Evolutionary conservation across 768 basidiomycete species (phyloP).

Genomic region (Saitozyma podzolica): DNA sequence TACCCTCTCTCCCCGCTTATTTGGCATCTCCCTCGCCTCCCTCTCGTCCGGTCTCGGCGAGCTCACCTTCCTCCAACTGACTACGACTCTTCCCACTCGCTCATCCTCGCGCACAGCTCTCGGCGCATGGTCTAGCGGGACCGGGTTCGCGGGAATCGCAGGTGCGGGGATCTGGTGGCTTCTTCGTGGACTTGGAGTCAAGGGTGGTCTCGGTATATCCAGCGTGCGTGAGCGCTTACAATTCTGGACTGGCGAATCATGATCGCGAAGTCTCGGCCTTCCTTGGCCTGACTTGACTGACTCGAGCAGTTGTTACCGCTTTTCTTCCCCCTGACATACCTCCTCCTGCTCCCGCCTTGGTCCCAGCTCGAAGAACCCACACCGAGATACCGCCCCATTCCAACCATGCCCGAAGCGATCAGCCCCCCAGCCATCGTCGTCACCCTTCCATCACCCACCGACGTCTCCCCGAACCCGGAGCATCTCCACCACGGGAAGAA

Average conservation of each 20-base stretch:
- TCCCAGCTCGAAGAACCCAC: slow-evolving; percentile 46
- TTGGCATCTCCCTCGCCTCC: slow-evolving; percentile 79
- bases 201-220: slow-evolving; percentile 70
- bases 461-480: not conserved
- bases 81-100: slow-evolving; percentile 52
- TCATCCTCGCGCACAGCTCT: slow-evolving; percentile 66
- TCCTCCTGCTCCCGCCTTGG: slow-evolving; percentile 73
- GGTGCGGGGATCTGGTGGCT: slow-evolving; percentile 97
- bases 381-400: slow-evolving; percentile 11
- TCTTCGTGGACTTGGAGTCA: slow-evolving; percentile 78
- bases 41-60: slow-evolving; percentile 93
- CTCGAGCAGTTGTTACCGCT: slow-evolving; percentile 71
- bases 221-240: slow-evolving; percentile 24
- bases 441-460: too few relatives aligned
- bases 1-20: slow-evolving; percentile 65
- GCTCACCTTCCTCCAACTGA: slow-evolving; percentile 90
- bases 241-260: too few relatives aligned
- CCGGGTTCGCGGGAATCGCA: slow-evolving; percentile 88
- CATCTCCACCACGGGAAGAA: slow-evolving; percentile 32
- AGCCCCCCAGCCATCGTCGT: too few relatives aligned
- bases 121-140: slow-evolving; percentile 92
- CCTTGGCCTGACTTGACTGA: slow-evolving; percentile 3
- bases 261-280: not conserved
- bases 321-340: slow-evolving; percentile 73
- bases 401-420: too few relatives aligned